These are phyloP conservation scores for Fallopia convolvulus DNA, from an alignment of 148 eudicot genomes.

Conservation along the genomic window DNA sequence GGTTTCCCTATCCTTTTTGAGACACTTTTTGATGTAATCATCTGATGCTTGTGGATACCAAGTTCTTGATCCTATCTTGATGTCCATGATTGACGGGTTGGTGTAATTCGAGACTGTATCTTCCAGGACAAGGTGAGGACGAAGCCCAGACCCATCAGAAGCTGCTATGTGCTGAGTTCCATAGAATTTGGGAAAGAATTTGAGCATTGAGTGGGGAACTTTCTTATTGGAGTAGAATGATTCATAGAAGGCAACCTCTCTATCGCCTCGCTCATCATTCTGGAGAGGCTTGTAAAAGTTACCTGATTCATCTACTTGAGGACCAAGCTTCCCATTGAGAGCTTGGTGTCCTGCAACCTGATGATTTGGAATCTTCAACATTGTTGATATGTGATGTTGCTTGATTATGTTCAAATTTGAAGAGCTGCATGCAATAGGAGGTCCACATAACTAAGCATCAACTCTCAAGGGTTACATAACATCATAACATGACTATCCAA, in stretches of 20 bases:
- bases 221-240: slow-evolving; percentile 47
- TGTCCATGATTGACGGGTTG: slow-evolving; percentile 69
- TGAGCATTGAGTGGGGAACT: slow-evolving; percentile 50
- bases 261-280: slow-evolving; percentile 54
- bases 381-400: slow-evolving; percentile 1
- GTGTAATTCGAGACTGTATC: slow-evolving; percentile 33
- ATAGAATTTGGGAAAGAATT: slow-evolving; percentile 60
- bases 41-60: slow-evolving; percentile 67
- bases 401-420: not conserved
- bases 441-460: no score
- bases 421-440: not conserved
- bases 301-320: slow-evolving; percentile 74
- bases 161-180: slow-evolving; percentile 68
- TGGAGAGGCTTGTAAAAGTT: slow-evolving; percentile 94
- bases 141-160: slow-evolving; percentile 71
- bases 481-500: not conserved
- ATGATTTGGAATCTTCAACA: slow-evolving; percentile 63
- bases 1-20: slow-evolving; percentile 49
- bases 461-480: not conserved
- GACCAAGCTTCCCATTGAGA: slow-evolving; percentile 59
- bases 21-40: slow-evolving; percentile 60
- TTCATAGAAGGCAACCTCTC: slow-evolving; percentile 63
- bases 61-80: slow-evolving; percentile 87
- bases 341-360: slow-evolving; percentile 96
- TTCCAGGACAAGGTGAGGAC: slow-evolving; percentile 66